Percentiles rank a stretch among this genome's conserved stretches.
phyloP scores from a whole-genome alignment of 192 early-diverging fungal species.

The Mortierella hygrophila region DNA sequence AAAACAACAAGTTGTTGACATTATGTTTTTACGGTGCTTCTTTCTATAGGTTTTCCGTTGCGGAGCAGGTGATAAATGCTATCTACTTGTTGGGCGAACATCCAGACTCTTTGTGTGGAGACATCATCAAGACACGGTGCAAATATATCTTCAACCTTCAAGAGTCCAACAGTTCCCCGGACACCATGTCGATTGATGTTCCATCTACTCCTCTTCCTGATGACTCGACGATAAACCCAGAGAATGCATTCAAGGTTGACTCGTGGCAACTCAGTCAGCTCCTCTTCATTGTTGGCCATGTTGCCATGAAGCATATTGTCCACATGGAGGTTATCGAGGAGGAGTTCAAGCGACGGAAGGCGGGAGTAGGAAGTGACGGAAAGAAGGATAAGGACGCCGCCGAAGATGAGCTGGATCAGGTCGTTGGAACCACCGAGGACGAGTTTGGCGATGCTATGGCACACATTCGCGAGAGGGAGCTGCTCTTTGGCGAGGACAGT shows the following conservation, averaged over 20 bases:
- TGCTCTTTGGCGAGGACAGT: constrained; percentile 84
- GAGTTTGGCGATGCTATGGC: constrained; percentile 93
- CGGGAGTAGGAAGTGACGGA: constrained; percentile 49
- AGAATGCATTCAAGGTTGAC: constrained; percentile 50
- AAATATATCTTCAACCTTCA: constrained; percentile 70
- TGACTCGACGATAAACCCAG: constrained; percentile 40
- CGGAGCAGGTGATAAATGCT: constrained; percentile 95
- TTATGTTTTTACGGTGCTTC: background rate
- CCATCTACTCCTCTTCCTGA: constrained; percentile 14
- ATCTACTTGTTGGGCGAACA: constrained; percentile 93
- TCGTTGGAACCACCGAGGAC: constrained; percentile 94
- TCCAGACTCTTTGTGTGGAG: constrained; percentile 85
- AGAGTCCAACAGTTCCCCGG: constrained; percentile 54
- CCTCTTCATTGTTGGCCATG: constrained; percentile 93
- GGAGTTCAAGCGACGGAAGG: constrained; percentile 91
- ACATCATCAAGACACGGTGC: constrained; percentile 81
- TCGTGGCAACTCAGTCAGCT: constrained; percentile 88
- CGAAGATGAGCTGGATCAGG: constrained; percentile 93
- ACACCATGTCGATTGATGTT: constrained; percentile 29
- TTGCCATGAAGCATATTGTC: constrained; percentile 97
- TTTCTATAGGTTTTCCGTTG: constrained; percentile 85
- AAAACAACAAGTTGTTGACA: background rate
- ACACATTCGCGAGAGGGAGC: constrained; percentile 90
- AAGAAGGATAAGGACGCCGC: constrained; percentile 56
- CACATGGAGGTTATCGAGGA: constrained; percentile 94